These are phyloP conservation scores for Apocynum venetum DNA, from an alignment of 257 asterid genomes.

Conservation along the genomic window DNA sequence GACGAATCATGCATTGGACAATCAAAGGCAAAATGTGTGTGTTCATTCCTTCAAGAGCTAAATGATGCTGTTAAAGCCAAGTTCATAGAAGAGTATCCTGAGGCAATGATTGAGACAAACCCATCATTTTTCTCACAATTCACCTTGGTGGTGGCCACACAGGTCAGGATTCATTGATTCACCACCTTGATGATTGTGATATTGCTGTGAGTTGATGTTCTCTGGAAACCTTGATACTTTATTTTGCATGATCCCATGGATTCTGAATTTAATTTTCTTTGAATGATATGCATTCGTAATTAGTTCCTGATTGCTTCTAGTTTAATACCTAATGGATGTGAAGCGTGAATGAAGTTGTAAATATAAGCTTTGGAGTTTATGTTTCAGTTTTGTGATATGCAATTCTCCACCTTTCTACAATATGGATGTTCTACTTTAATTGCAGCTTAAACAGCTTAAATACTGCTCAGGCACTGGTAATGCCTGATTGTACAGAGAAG, in stretches of 20 bases:
- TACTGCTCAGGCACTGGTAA: background rate
- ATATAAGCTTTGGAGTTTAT: background rate
- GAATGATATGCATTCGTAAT: background rate
- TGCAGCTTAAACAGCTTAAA: background rate
- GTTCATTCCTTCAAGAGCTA: constrained; percentile 88
- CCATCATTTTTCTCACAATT: constrained; percentile 88
- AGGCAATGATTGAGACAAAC: constrained; percentile 62
- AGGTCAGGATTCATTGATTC: constrained; percentile 37
- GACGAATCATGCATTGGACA: constrained; percentile 85
- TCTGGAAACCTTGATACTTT: background rate
- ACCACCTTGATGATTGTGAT: background rate
- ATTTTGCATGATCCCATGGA: background rate
- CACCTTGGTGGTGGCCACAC: constrained; percentile 82
- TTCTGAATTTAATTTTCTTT: background rate
- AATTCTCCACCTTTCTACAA: background rate
- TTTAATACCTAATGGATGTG: background rate
- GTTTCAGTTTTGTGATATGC: background rate
- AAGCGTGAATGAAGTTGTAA: background rate
- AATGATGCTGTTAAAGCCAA: constrained; percentile 95
- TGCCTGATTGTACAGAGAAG: background rate
- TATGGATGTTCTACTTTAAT: background rate
- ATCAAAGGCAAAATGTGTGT: constrained; percentile 89
- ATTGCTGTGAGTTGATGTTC: background rate
- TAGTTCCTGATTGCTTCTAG: background rate
- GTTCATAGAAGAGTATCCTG: constrained; percentile 82